Evolutionary conservation across 306 rosid species (phyloP).

Genomic region (Gynostemma pentaphyllum): DNA sequence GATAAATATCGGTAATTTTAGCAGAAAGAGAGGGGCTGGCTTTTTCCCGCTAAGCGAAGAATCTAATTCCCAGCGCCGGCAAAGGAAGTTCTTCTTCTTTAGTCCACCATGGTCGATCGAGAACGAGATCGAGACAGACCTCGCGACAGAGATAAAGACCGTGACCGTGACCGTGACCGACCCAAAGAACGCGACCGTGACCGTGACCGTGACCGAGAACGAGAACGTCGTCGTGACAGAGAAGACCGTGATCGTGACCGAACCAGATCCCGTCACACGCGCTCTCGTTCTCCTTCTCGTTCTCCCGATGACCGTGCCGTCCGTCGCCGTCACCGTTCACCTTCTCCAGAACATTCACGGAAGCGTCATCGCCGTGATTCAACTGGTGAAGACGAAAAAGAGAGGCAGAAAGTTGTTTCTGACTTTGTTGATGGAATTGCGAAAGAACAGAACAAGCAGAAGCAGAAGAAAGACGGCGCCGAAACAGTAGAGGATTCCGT

Average conservation of each 20-base stretch:
- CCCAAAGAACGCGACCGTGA: constrained; percentile 35
- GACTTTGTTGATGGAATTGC: constrained; percentile 73
- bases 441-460: constrained; percentile 51
- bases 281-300: constrained; percentile 39
- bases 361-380: constrained; percentile 68
- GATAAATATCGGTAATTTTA: too few relatives aligned
- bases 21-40: too few relatives aligned
- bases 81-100: too few relatives aligned
- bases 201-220: constrained; percentile 32
- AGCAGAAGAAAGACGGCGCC: constrained; percentile 18
- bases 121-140: constrained; percentile 4
- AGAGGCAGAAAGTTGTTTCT: constrained; percentile 53
- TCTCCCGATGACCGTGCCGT: constrained; percentile 51
- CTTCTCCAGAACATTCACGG: constrained; percentile 53
- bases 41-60: too few relatives aligned
- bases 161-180: constrained; percentile 20
- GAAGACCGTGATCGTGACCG: constrained; percentile 71
- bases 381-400: constrained; percentile 42
- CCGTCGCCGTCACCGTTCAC: constrained; percentile 65
- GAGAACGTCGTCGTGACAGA: constrained; percentile 52
- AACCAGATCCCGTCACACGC: constrained; percentile 53
- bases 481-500: constrained; percentile 19
- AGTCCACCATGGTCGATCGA: constrained; percentile 2
- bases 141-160: constrained; percentile 2
- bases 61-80: too few relatives aligned